Base-by-base conservation (phyloP, 345 rosid species). In the Eutrema japonicum region DNA sequence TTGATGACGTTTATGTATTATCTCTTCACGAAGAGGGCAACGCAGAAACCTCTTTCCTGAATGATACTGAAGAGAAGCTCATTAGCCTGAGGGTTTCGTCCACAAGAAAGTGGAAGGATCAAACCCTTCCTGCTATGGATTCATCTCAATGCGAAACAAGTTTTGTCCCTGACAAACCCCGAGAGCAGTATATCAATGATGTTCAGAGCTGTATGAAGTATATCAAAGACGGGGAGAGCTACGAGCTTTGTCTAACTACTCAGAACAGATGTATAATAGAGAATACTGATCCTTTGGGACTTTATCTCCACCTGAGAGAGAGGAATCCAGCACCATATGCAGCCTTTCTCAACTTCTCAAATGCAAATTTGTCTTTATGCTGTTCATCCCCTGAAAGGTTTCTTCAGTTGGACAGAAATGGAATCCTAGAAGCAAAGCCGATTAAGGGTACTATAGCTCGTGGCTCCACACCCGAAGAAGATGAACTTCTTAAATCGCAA, bases 181-280 rank as follows among this genome's bases (percentile, higher is more conserved):
- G 77, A 73, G 88, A 83, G 72, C 84, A 85, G 71, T 95, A 95
- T 40, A 57, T 89, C 40, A 66, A 75, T 6, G 96, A 92, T 73
- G 89, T 95, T 64, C 43, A 80, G 65, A 88, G 80, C 78, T 89
- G 97, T 63, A 82, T 88, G 78, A 50, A 82, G 42, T 92, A 85
- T 75, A 95, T 92, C 40, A 88, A 78, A 86, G 97, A 95, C 38
- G 99, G 99, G 56, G 99, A 95, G 78, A 95, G 99, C 91, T 95
- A 95, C 69, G 97, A 95, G 83, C 82, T 90, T 66, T 95, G 99
- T 78, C 85, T 90, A 22, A 95, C 99, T 12, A 86, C 93, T 73
- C 96, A 86, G 82, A 73, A 86, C 45, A 85, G 92, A 57, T 81
- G 76, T 73, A 78, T 36, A 35, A 62, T 89, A 41, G 84, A 79